Percentiles rank a stretch among this genome's conserved stretches.
Evolutionary conservation across 257 asterid genomes (phyloP).

Genomic region (Euphrasia confusa): DNA sequence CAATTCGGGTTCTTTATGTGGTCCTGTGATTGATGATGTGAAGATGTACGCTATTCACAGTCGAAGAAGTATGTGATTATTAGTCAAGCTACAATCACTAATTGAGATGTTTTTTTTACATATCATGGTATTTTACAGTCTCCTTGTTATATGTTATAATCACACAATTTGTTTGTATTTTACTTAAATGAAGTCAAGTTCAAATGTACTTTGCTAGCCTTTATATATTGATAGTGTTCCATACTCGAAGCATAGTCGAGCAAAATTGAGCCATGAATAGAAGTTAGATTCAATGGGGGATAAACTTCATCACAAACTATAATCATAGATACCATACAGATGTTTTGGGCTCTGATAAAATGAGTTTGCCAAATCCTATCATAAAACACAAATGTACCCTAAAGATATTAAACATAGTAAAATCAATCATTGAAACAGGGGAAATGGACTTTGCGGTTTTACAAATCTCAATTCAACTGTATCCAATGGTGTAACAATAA

Average conservation of each 20-base stretch:
- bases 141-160: too few relatives aligned
- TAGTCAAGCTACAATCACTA: neutral
- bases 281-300: neutral
- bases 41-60: slow-evolving; percentile 41
- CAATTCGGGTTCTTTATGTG: slow-evolving; percentile 61
- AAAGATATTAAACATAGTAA: neutral
- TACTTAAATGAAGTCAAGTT: neutral
- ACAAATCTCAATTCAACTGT: neutral
- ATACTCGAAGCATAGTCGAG: too few relatives aligned
- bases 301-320: too few relatives aligned
- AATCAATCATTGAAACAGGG: neutral
- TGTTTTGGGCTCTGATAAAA: too few relatives aligned
- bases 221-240: neutral
- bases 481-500: slow-evolving; percentile 1
- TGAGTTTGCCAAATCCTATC: neutral
- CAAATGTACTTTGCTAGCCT: neutral
- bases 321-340: too few relatives aligned
- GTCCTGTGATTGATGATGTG: slow-evolving; percentile 80
- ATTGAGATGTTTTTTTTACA: too few relatives aligned
- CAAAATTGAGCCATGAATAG: too few relatives aligned
- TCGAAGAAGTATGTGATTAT: neutral
- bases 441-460: neutral
- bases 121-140: too few relatives aligned
- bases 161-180: neutral
- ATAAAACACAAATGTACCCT: neutral